phyloP scores from a whole-genome alignment of 495 filamentous ascomycete genomes.

The Penicillium tannophilum region DNA sequence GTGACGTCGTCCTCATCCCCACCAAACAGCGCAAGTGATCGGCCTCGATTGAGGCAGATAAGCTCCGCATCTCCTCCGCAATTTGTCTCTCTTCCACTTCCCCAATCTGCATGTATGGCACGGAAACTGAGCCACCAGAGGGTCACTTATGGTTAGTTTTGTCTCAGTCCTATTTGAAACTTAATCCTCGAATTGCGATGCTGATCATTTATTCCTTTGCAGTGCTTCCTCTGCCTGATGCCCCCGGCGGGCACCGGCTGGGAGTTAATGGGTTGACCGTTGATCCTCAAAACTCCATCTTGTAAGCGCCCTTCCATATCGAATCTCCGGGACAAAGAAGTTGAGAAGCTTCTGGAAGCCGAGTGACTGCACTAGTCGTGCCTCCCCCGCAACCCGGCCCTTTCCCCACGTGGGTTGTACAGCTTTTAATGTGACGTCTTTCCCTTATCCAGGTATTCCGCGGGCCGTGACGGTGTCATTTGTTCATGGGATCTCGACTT shows the following conservation, averaged over 20 bases:
- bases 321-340: neutral
- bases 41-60: slow-evolving; percentile 34
- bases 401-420: slow-evolving; percentile 20
- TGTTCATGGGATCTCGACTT: slow-evolving; percentile 91
- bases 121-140: slow-evolving; percentile 52
- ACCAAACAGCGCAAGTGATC: slow-evolving; percentile 32
- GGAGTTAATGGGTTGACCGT: slow-evolving; percentile 93
- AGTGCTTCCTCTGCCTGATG: slow-evolving; percentile 95
- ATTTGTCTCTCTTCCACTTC: slow-evolving; percentile 25
- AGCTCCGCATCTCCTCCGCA: slow-evolving; percentile 46
- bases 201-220: slow-evolving; percentile 9
- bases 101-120: slow-evolving; percentile 45
- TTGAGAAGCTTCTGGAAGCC: slow-evolving; percentile 2
- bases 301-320: slow-evolving; percentile 59
- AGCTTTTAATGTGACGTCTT: slow-evolving; percentile 26
- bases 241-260: slow-evolving; percentile 85
- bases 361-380: neutral
- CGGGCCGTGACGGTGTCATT: slow-evolving; percentile 91
- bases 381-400: neutral
- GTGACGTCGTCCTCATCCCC: slow-evolving; percentile 26
- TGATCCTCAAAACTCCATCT: slow-evolving; percentile 79
- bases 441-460: slow-evolving; percentile 73
- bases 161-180: neutral
- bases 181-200: slow-evolving; percentile 3
- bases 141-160: slow-evolving; percentile 50